Evolutionary conservation across 75 land plant genomes (phyloP), one percentile per base, ranked within the genome.

Genomic region (Larix kaempferi): DNA sequence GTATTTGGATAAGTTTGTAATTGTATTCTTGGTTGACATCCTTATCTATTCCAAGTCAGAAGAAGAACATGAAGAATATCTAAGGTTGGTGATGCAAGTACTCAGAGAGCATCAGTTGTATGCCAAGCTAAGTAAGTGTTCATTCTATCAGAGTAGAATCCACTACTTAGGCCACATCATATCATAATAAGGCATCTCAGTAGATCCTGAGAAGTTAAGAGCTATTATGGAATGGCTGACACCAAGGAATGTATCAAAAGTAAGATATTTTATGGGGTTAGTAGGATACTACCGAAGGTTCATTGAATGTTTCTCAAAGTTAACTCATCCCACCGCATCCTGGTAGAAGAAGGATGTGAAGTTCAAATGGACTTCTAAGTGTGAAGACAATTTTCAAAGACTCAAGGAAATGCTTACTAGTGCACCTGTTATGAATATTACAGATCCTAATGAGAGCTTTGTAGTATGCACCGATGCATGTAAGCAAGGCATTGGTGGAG

Each of bases 161-260:
- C 44, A 57, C 57, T 82, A 56, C 41, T 74, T 82, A 44, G 80
- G 73, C 1, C 81, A 78, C 39, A 7, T 82, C 0, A 56, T 82
- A 17, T 77, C 63, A 0, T 12, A 27, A n/a, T 74, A 59, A 0
- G 80, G 80, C 0, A 78, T 77, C 0, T 3, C 1, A 16, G 54
- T 82, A 5, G 80, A 80, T 60, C 81, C 78, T 5, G 52, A 35
- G 37, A 80, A 80, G 37, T 17, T 80, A 52, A 23, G 59, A 57
- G 41, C 54, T 0, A 37, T 77, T 39, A 57, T 5, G 21, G 27
- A 57, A 1, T 82, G 58, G 75, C 13, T 0, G 2, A 10, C 37
- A 2, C 80, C 80, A 6, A 75, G 35, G 2, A 35, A 33, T 17
- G 54, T 74, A 2, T 12, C 0, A 4, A 25, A 75, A 0, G 63